Base-by-base conservation (phyloP, 2,329 filamentous ascomycete genomes). In the Myriangium duriaei region DNA sequence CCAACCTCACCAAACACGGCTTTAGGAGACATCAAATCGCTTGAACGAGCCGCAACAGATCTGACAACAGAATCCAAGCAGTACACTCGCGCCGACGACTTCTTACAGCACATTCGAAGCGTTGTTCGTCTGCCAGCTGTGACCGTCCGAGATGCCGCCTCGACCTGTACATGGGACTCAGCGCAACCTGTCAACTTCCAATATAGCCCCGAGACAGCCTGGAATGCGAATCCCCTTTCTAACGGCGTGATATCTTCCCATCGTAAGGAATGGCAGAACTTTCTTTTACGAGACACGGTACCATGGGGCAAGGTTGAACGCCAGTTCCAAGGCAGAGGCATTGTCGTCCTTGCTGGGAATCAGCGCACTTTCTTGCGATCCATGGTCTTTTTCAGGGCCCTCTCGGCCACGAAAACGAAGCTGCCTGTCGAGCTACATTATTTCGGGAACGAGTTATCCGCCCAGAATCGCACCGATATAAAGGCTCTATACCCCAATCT, bases 401-500 rank as follows among this genome's bases (percentile, higher is more conserved):
- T 26, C 7, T 26, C 21, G 21, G 7, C 7, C 7, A 26, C 21
- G 7, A 7, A n/a, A 7, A 26, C 46, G 14, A 41, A 32, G 28
- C 18, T 56, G 17, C 48, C 54, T 3, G 46, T 56, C 12, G 54
- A 56, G 44, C 30, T 56, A 6, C 49, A 56, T 38, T 55, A 55
- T 34, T 57, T 44, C 43, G 50, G 42, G 21, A 7, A 26, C 7
- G 54, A 55, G 40, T 42, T 53, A 40, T 39, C 42, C n/a, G 41
- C 41, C 17, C 38, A 43, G 14, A 42, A 42, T 35, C 33, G 43
- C 21, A 29, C 37, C 13, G 43, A 42, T 4, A 40, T 56, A 10
- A 18, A 30, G 5, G 39, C 41, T 16, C 35, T 50, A 10, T 50
- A 44, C 32, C 43, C 44, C 1, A 41, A 39, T 19, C 48, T 53